These are phyloP conservation scores for Kluyveromyces sp. DNA, from an alignment of 1,139 yeast species.

Conservation along the genomic window DNA sequence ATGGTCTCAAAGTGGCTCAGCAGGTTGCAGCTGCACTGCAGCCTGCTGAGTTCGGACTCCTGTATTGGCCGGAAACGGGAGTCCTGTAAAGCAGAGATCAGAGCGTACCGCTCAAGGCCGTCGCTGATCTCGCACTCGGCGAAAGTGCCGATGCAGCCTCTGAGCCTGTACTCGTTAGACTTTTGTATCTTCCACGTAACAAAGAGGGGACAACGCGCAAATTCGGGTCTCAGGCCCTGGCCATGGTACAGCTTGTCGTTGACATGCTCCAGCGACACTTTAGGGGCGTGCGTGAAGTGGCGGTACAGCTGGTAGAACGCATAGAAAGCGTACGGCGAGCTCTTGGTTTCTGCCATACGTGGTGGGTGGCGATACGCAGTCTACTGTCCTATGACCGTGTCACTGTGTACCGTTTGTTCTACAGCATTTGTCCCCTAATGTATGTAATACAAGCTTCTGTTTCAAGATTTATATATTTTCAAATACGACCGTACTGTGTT, in stretches of 20 bases:
- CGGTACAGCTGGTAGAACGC: slow-evolving; percentile 29
- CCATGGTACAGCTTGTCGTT: slow-evolving; percentile 13
- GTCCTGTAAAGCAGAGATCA: slow-evolving; percentile 70
- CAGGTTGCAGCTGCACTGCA: slow-evolving; percentile 38
- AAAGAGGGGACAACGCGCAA: slow-evolving; percentile 50
- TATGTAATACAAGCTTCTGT: too few species aligned
- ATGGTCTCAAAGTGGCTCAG: slow-evolving; percentile 25
- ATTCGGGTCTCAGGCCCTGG: slow-evolving; percentile 1
- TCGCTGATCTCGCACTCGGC: slow-evolving; percentile 38
- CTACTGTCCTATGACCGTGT: too few species aligned
- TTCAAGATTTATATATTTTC: too few species aligned
- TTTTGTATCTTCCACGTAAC: slow-evolving; percentile 70
- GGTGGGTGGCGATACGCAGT: too few species aligned
- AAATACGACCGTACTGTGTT: too few species aligned
- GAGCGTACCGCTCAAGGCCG: slow-evolving; percentile 59
- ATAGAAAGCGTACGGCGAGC: slow-evolving; percentile 30
- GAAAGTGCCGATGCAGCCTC: slow-evolving; percentile 96
- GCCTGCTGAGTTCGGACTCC: slow-evolving; percentile 43
- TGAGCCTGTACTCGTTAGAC: slow-evolving; percentile 36
- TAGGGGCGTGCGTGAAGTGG: slow-evolving; percentile 11
- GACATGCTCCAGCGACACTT: slow-evolving; percentile 14
- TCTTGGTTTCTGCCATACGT: slow-evolving; percentile 5
- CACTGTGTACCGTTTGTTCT: too few species aligned
- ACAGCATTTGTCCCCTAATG: too few species aligned
- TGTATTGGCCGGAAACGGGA: slow-evolving; percentile 67